These are phyloP conservation scores for Fusarium vanettenii DNA, from an alignment of 2,329 filamentous ascomycete species.

Conservation along the genomic window DNA sequence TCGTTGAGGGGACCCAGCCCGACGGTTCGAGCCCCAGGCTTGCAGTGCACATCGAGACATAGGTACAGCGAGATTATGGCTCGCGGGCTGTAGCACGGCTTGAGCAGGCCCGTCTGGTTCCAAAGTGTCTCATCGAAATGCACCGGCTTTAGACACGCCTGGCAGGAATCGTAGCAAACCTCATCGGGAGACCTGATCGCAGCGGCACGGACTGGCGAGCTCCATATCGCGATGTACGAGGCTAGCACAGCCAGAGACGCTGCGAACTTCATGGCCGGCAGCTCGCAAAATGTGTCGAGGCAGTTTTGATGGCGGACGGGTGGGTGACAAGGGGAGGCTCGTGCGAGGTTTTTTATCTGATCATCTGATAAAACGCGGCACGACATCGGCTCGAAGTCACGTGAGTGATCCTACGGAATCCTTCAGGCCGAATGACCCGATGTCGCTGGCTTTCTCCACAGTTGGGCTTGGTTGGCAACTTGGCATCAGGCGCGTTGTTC, in stretches of 20 bases:
- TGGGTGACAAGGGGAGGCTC: constrained; percentile 2
- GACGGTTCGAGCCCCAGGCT: constrained; percentile 30
- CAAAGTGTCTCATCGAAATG: constrained; percentile 48
- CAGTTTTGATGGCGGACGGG: not conserved
- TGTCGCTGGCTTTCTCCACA: not conserved
- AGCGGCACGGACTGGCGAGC: not conserved
- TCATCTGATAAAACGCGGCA: constrained; percentile 42
- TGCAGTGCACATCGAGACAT: constrained; percentile 53
- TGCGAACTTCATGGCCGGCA: constrained; percentile 31
- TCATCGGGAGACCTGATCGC: constrained; percentile 23
- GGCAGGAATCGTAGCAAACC: constrained; percentile 50
- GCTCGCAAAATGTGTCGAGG: constrained; percentile 3
- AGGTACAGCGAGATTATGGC: constrained; percentile 50
- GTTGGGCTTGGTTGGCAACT: not conserved
- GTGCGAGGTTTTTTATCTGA: constrained; percentile 44
- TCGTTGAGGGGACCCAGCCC: constrained; percentile 47
- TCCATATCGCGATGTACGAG: constrained; percentile 1
- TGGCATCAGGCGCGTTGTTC: constrained; percentile 3
- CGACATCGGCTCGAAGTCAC: constrained; percentile 9
- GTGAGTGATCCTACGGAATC: not conserved
- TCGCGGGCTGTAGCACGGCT: constrained; percentile 46
- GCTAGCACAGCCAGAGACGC: constrained; percentile 1
- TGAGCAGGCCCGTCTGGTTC: constrained; percentile 28
- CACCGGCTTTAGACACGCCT: constrained; percentile 41
- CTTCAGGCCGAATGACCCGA: not conserved